Conservation (phyloP, 768 basidiomycete species). For the Nevesoporus exiguus region DNA sequence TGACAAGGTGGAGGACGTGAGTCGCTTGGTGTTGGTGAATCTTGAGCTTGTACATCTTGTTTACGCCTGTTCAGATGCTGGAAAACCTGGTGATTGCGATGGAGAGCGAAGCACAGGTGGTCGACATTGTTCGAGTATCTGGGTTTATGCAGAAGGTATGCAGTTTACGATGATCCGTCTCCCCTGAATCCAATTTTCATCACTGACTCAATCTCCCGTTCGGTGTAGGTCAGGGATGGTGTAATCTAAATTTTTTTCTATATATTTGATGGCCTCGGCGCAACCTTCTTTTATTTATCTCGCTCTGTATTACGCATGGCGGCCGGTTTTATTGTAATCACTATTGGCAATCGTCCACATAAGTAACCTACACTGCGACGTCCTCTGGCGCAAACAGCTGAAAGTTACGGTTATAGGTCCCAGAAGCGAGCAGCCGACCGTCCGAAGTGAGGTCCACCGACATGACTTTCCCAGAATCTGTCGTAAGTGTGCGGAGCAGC, state of each 20-base stretch:
- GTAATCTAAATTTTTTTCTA: slow-evolving; percentile 35
- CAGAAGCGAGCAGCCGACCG: slow-evolving; percentile 79
- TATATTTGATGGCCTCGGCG: slow-evolving; percentile 7
- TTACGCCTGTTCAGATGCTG: slow-evolving; percentile 57
- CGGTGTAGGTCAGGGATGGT: slow-evolving; percentile 38
- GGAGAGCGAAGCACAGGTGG: slow-evolving; percentile 79
- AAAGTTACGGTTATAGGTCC: slow-evolving; percentile 92
- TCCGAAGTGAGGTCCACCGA: slow-evolving; percentile 88
- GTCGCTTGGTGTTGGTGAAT: slow-evolving; percentile 31
- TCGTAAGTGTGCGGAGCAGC: slow-evolving; percentile 79
- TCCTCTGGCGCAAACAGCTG: slow-evolving; percentile 87
- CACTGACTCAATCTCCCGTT: slow-evolving; percentile 21
- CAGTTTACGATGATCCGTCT: slow-evolving; percentile 16
- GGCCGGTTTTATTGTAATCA: slow-evolving; percentile 25
- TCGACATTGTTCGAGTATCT: slow-evolving; percentile 82
- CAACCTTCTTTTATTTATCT: slow-evolving; percentile 11
- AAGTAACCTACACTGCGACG: slow-evolving; percentile 32
- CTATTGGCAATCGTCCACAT: slow-evolving; percentile 6
- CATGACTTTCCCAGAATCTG: slow-evolving; percentile 99
- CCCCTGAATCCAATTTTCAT: slow-evolving; percentile 18
- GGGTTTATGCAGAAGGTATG: slow-evolving; percentile 88
- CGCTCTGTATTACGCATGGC: slow-evolving; percentile 33
- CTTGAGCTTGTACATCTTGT: slow-evolving; percentile 17
- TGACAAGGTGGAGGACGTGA: slow-evolving; percentile 87
- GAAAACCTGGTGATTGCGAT: slow-evolving; percentile 83